These are phyloP conservation scores for Tylopilus rubrobrunneus DNA, from an alignment of 768 basidiomycete genomes.

Conservation along the genomic window DNA sequence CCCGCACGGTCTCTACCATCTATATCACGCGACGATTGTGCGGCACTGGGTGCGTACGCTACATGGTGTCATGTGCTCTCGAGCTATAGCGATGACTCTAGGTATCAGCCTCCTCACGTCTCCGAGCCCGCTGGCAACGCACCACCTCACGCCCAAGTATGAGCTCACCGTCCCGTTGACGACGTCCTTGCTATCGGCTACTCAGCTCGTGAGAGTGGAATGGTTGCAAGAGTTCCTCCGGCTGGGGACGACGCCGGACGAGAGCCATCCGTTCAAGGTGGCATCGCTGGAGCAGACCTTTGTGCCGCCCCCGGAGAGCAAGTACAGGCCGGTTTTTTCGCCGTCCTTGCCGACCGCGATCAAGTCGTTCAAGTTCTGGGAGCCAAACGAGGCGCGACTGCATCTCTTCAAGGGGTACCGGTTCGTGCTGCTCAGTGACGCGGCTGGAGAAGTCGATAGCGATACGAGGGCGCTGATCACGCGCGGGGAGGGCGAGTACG, in stretches of 20 bases:
- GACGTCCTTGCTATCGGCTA: conserved; percentile 54
- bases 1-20: conserved; percentile 34
- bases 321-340: conserved; percentile 58
- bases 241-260: conserved; percentile 38
- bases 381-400: conserved; percentile 60
- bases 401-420: conserved; percentile 49
- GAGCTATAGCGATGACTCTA: neutral
- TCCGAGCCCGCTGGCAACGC: conserved; percentile 48
- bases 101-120: conserved; percentile 55
- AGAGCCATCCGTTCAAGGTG: conserved; percentile 31
- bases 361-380: conserved; percentile 58
- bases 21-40: conserved; percentile 42
- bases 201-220: conserved; percentile 58
- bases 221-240: conserved; percentile 65
- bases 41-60: conserved; percentile 48
- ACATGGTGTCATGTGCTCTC: neutral
- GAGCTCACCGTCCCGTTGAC: conserved; percentile 47
- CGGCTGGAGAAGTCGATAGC: conserved; percentile 42
- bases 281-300: conserved; percentile 50
- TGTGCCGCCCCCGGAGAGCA: conserved; percentile 45
- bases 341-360: conserved; percentile 44
- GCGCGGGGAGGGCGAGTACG: conserved; percentile 57
- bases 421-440: conserved; percentile 61
- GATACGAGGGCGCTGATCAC: conserved; percentile 53
- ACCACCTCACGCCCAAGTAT: conserved; percentile 57